Evolutionary conservation across 1,284 basidiomycete species (phyloP), one percentile per base, ranked within the genome.

Genomic region (Malassezia cuniculi): DNA sequence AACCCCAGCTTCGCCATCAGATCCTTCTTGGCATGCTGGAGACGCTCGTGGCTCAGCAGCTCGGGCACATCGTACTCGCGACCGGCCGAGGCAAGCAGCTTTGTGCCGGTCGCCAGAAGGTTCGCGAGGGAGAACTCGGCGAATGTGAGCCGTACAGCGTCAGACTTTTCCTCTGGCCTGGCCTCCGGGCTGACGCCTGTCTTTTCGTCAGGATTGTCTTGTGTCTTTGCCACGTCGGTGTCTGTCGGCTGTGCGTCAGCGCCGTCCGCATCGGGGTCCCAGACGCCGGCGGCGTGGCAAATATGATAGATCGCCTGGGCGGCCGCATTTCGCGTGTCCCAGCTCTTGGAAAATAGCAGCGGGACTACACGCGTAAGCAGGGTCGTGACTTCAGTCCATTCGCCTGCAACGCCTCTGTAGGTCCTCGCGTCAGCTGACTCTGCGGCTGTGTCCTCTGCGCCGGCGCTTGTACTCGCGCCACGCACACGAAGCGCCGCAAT

Each of bases 271-370:
- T 54, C 52, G 0, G 60, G 58, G 31, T 59, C 58, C 86, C 86
- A 90, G 12, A 83, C 70, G 1, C 85, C 85, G 5, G 84, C 79
- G 12, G 83, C 75, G 9, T 78, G 73, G 57, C 82, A 86, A 50
- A 90, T 85, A 50, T 84, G 80, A 0, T 82, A 85, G 34, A 90
- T 74, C 2, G 86, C 83, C 37, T 77, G 76, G 1, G 83, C 82
- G 3, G 85, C 83, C 1, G 86, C 82, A 2, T 78, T 76, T 38
- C 85, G 77, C 1, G 86, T 86, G 49, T 93, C 85, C 56, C 78
- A 79, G 26, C 79, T 83, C 70, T 81, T 83, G 31, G 84, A 87
- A 60, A 86, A 82, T 4, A 90, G 71, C 63, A 76, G 85, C 6
- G 86, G 86, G 25, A 90, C 72, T 51, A 90, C 81, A 80, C 89